phyloP scores from a whole-genome alignment of 2,329 filamentous ascomycete genomes.

The Cordyceps pruinosa region DNA sequence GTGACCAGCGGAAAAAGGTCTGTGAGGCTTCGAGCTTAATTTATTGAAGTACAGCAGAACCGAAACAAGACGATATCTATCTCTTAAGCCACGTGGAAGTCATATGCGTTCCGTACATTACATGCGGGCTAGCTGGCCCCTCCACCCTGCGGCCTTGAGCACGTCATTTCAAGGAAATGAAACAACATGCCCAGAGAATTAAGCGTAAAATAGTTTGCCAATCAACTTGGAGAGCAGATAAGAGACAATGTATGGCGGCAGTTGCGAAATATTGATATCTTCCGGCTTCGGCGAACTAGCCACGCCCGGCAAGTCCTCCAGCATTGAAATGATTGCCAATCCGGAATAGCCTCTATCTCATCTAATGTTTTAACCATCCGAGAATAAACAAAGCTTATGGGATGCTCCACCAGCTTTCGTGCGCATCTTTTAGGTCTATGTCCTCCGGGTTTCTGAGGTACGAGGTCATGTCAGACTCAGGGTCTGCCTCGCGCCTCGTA shows the following conservation, averaged over 20 bases:
- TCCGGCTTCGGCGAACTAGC: background rate
- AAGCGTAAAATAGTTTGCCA: background rate
- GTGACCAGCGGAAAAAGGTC: background rate
- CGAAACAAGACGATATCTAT: background rate
- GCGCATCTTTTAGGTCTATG: conserved; percentile 53
- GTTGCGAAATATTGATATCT: background rate
- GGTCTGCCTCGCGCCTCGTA: conserved; percentile 48
- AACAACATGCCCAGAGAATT: background rate
- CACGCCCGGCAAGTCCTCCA: background rate
- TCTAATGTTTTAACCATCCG: background rate
- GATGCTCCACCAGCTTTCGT: conserved; percentile 61
- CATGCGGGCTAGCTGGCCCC: background rate
- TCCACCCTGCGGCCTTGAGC: background rate
- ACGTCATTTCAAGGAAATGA: conserved; percentile 5
- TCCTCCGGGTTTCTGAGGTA: conserved; percentile 52
- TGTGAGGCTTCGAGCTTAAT: no score
- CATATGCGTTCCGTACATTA: background rate
- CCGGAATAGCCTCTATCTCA: background rate
- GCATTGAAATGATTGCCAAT: background rate
- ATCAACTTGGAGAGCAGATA: background rate
- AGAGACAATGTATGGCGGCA: background rate
- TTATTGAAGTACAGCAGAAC: background rate
- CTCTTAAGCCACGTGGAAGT: background rate
- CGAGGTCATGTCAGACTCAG: conserved; percentile 48
- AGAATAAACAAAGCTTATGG: conserved; percentile 18